phyloP scores from a whole-genome alignment of 441 rosid species.

The Gossypium aridum region DNA sequence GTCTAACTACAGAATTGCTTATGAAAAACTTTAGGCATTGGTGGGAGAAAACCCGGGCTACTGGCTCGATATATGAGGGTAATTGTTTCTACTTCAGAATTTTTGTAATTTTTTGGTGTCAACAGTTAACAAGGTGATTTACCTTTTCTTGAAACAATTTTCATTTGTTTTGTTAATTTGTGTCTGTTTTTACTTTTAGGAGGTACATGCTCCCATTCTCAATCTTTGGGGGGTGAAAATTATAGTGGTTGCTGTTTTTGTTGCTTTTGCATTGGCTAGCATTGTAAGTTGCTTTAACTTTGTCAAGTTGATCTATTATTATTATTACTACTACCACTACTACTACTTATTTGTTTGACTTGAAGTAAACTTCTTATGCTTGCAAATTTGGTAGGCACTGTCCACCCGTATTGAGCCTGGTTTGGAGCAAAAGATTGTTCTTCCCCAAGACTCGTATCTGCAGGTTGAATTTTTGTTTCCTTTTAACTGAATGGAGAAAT shows the following conservation, averaged over 20 bases:
- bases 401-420: slow-evolving; percentile 92
- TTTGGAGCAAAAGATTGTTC: slow-evolving; percentile 94
- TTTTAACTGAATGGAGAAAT: slow-evolving; percentile 12
- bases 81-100: slow-evolving; percentile 15
- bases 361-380: slow-evolving; percentile 13
- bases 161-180: neutral
- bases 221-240: slow-evolving; percentile 79
- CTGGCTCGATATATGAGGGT: slow-evolving; percentile 95
- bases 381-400: slow-evolving; percentile 50
- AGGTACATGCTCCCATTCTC: slow-evolving; percentile 83
- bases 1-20: slow-evolving; percentile 26
- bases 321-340: neutral
- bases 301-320: slow-evolving; percentile 12
- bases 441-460: slow-evolving; percentile 93
- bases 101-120: neutral
- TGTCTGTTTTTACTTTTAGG: slow-evolving; percentile 37
- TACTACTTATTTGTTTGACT: neutral
- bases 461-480: slow-evolving; percentile 51
- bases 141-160: neutral
- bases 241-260: slow-evolving; percentile 60
- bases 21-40: slow-evolving; percentile 48
- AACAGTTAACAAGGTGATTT: neutral
- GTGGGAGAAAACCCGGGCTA: slow-evolving; percentile 59
- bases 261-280: slow-evolving; percentile 75
- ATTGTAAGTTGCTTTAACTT: slow-evolving; percentile 53